Percentiles rank a stretch among this genome's conserved stretches.
phyloP scores from a whole-genome alignment of 768 basidiomycete species.

The Tephrocybe sp. region DNA sequence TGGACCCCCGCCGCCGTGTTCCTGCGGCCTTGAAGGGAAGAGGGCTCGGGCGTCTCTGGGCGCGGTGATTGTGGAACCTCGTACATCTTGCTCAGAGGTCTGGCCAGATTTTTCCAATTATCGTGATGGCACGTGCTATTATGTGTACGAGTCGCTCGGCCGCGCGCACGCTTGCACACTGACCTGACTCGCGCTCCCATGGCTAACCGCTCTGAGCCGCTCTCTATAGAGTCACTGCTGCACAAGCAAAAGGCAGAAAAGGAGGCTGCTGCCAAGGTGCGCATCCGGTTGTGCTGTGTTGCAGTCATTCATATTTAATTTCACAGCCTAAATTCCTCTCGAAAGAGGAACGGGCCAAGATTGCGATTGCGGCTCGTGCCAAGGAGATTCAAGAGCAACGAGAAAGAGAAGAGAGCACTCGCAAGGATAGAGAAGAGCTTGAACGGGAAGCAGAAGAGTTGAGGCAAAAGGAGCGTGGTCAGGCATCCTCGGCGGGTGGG shows the following conservation, averaged over 20 bases:
- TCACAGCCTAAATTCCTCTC: slow-evolving; percentile 89
- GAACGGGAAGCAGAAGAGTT: slow-evolving; percentile 77
- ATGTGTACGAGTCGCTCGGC: no score
- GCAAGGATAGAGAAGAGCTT: slow-evolving; percentile 64
- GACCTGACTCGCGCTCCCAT: slow-evolving; percentile 13
- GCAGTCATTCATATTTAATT: slow-evolving; percentile 2
- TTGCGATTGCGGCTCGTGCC: slow-evolving; percentile 86
- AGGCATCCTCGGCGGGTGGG: slow-evolving; percentile 33
- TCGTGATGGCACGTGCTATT: slow-evolving; percentile 6
- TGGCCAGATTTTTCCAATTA: no score
- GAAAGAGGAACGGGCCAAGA: slow-evolving; percentile 86
- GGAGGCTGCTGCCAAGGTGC: slow-evolving; percentile 89
- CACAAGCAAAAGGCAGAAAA: slow-evolving; percentile 87
- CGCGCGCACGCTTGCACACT: no score
- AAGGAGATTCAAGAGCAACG: slow-evolving; percentile 79
- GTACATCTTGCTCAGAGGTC: no score
- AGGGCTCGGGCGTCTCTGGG: slow-evolving; percentile 63
- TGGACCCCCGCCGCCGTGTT: slow-evolving; percentile 50
- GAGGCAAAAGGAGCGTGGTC: slow-evolving; percentile 48
- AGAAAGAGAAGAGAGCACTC: slow-evolving; percentile 60
- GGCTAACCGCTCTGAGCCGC: slow-evolving; percentile 57
- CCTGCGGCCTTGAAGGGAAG: slow-evolving; percentile 57
- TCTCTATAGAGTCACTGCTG: slow-evolving; percentile 87
- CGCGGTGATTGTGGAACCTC: slow-evolving; percentile 46
- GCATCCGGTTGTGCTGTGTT: not conserved